Evolutionary conservation across 2,329 filamentous ascomycete genomes (phyloP), one percentile per base, ranked within the genome.

Genomic region (Trichoderma koningiopsis): DNA sequence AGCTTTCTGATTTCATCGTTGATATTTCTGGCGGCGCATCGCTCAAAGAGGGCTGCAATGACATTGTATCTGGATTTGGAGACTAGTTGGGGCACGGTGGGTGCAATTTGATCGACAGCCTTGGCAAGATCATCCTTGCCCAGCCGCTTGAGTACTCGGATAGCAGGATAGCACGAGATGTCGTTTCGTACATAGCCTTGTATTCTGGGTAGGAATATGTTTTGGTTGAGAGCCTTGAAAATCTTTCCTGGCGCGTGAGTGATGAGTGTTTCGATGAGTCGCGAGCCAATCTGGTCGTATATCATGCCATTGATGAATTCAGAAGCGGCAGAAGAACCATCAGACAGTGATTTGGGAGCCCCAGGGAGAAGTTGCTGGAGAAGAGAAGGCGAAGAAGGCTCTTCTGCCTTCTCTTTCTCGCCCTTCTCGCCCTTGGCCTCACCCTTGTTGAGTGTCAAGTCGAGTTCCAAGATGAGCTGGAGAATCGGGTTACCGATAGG

Each of bases 401-500:
- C 80, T 0, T 49, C 47, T 4, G 47, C 7, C 47, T 24, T 49
- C 2, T 49, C 47, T 8, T 27, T 27, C 27, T 27, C 27, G 27
- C 27, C 27, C 33, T 49, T 49, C 47, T 49, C 47, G 6, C 87
- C 82, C 71, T 92, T 87, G 72, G 91, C 91, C n/a, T 77, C 87
- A 7, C 87, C 82, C 71, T 92, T 87, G 72, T 91, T 91, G 70
- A 92, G 84, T 0, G 89, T 87, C 59, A 98, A 87, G 76, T 99
- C 96, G 19, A 99, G 84, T 76, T 94, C 92, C 4, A 99, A 83
- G 35, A 99, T 84, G 1, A 98, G 86, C 78, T 98, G 96, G n/a
- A 99, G 85, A 0, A 94, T 92, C 0, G 96, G 96, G 75, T 97
- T 97, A 59, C 94, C 96, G 0, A 95, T 92, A 5, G 92, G 93